Conservation (phyloP, 331 rosid species). For the Pyrus hybrid region DNA sequence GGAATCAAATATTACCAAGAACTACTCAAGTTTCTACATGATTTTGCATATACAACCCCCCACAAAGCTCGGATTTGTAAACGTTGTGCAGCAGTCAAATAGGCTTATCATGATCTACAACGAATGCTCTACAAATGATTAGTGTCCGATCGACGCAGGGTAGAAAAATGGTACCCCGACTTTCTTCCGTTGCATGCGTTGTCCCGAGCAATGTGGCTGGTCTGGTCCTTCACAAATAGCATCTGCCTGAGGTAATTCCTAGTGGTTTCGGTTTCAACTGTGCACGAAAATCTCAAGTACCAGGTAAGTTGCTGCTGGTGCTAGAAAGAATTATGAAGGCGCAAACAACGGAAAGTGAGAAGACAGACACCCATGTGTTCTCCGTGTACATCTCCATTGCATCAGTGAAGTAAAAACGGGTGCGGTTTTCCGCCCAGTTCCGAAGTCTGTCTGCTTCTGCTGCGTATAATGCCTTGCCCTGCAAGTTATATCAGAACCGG, state of each 20-base stretch:
- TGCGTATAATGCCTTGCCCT: slow-evolving; percentile 86
- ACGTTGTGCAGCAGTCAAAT: not conserved
- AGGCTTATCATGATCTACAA: not conserved
- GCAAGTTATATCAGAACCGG: slow-evolving; percentile 24
- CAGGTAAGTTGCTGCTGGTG: slow-evolving; percentile 57
- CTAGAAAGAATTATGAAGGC: slow-evolving; percentile 92
- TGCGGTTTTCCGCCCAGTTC: slow-evolving; percentile 89
- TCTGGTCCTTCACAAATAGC: not conserved
- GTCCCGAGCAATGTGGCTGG: slow-evolving; percentile 5
- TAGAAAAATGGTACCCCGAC: slow-evolving; percentile 26
- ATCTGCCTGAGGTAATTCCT: not conserved
- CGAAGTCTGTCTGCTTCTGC: slow-evolving; percentile 88
- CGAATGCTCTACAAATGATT: too few species aligned
- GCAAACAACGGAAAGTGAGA: slow-evolving; percentile 88
- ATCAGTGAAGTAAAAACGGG: slow-evolving; percentile 30
- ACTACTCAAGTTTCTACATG: not conserved
- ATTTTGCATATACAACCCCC: not conserved
- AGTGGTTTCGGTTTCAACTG: not conserved
- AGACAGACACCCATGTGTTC: slow-evolving; percentile 84
- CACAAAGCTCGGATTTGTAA: not conserved
- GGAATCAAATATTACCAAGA: not conserved
- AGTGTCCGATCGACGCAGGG: slow-evolving; percentile 19
- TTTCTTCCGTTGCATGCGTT: slow-evolving; percentile 16
- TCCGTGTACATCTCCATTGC: slow-evolving; percentile 98
- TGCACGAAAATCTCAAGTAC: slow-evolving; percentile 60